A percentile compares a stretch with the other conserved stretches of the same genome.
Evolutionary conservation across 2,329 filamentous ascomycete species (phyloP).

Genomic region (Colletotrichum sp.): DNA sequence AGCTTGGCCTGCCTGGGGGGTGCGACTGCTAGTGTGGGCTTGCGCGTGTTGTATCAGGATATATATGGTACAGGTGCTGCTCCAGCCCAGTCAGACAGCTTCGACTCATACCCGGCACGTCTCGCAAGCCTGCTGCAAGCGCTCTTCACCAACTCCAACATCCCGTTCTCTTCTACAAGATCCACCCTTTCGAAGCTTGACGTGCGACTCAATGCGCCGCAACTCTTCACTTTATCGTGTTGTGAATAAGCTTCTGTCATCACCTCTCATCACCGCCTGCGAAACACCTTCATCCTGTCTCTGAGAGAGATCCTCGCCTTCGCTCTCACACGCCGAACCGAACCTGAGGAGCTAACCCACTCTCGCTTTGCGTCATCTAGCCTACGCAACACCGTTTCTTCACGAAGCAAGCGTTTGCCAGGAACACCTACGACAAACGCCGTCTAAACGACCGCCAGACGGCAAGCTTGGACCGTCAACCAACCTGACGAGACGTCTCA

Average conservation of each 20-base stretch:
- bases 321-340: background rate
- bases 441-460: background rate
- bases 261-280: background rate
- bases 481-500: conserved; percentile 16
- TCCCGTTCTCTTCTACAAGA: background rate
- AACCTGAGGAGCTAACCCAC: conserved; percentile 8
- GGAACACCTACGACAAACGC: background rate
- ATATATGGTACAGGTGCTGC: conserved; percentile 26
- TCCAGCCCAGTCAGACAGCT: conserved; percentile 15
- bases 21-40: conserved; percentile 16
- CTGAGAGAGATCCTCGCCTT: background rate
- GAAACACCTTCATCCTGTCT: conserved; percentile 5
- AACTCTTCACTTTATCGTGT: conserved; percentile 1
- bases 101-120: conserved; percentile 28
- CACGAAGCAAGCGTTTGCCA: background rate
- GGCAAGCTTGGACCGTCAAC: background rate
- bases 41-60: conserved; percentile 26
- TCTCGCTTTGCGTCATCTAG: conserved; percentile 8
- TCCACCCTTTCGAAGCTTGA: conserved; percentile 16
- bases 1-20: conserved; percentile 17
- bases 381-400: background rate
- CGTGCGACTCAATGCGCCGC: conserved; percentile 17
- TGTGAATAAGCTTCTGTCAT: conserved; percentile 19
- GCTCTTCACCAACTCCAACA: conserved; percentile 11
- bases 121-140: conserved; percentile 29